phyloP scores from a whole-genome alignment of 345 rosid species.

The Bruguiera sexangula region DNA sequence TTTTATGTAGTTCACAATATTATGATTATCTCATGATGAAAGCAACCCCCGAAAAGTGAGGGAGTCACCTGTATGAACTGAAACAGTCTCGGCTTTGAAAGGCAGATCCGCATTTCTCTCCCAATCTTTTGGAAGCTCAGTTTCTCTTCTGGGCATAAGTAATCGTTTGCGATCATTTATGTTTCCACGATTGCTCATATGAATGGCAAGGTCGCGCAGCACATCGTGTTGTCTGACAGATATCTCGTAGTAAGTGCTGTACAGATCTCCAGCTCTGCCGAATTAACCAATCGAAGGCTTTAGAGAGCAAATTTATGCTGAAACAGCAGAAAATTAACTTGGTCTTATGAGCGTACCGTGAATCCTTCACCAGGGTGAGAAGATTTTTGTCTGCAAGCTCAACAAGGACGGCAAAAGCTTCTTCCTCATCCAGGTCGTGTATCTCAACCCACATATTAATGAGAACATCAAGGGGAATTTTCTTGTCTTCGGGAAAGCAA shows the following conservation, averaged over 20 bases:
- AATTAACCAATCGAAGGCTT: constrained; percentile 17
- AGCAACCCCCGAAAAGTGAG: neutral
- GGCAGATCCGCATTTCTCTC: constrained; percentile 56
- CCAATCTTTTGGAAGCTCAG: constrained; percentile 72
- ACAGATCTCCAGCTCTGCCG: constrained; percentile 63
- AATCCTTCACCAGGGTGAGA: constrained; percentile 74
- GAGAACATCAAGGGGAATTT: constrained; percentile 80
- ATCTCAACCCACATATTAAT: constrained; percentile 83
- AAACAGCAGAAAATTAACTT: neutral
- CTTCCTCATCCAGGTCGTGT: constrained; percentile 53
- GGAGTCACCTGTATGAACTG: constrained; percentile 65
- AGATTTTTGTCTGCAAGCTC: constrained; percentile 81
- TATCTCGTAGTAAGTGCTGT: constrained; percentile 66
- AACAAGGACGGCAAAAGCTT: constrained; percentile 60
- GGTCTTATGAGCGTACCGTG: constrained; percentile 38
- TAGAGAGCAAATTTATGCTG: neutral
- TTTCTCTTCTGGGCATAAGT: constrained; percentile 72
- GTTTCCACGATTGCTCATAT: constrained; percentile 43
- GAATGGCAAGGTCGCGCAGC: constrained; percentile 78
- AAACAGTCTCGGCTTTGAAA: constrained; percentile 70
- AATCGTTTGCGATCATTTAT: constrained; percentile 48
- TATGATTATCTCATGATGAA: neutral
- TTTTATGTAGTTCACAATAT: neutral
- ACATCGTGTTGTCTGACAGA: constrained; percentile 85
- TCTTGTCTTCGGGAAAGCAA: constrained; percentile 92